Conservation (phyloP, 805 yeast genomes). For the Saturnispora halmiae region DNA sequence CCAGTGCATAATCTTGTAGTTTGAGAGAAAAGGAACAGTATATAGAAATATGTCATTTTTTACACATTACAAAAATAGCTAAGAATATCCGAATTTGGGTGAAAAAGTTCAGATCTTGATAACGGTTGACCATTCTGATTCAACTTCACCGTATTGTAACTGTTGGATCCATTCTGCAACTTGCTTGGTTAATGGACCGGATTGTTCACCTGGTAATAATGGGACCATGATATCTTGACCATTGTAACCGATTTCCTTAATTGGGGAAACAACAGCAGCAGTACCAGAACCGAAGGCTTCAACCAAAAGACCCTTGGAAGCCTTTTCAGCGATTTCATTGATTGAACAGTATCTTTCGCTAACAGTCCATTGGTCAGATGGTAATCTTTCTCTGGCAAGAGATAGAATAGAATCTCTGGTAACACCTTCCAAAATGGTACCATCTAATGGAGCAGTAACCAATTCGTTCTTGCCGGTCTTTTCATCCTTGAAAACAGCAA, state of each 20-base stretch:
- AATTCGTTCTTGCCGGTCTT: conserved; percentile 78
- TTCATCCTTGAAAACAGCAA: conserved; percentile 73
- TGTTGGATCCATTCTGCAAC: conserved; percentile 80
- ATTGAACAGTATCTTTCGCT: conserved; percentile 80
- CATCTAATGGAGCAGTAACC: conserved; percentile 94
- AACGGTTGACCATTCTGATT: conserved; percentile 46
- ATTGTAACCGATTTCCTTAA: conserved; percentile 74
- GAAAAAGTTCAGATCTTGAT: conserved; percentile 9
- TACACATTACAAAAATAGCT: too few species aligned
- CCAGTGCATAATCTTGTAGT: background rate
- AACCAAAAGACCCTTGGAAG: conserved; percentile 70
- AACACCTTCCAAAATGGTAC: conserved; percentile 94
- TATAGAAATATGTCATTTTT: too few species aligned
- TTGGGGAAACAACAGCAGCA: conserved; percentile 94
- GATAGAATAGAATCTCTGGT: conserved; percentile 82
- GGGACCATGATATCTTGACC: conserved; percentile 73
- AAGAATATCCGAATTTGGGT: background rate
- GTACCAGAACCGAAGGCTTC: conserved; percentile 98
- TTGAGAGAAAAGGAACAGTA: background rate
- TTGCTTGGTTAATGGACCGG: conserved; percentile 67
- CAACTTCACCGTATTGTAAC: conserved; percentile 81
- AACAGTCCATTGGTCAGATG: conserved; percentile 69
- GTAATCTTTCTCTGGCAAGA: conserved; percentile 68
- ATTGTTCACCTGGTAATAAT: conserved; percentile 65
- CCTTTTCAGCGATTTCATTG: conserved; percentile 66